Evolutionary conservation across 176 grass and related monocot species (phyloP), one percentile per base, ranked within the genome.

Genomic region (Oryza coarctata): DNA sequence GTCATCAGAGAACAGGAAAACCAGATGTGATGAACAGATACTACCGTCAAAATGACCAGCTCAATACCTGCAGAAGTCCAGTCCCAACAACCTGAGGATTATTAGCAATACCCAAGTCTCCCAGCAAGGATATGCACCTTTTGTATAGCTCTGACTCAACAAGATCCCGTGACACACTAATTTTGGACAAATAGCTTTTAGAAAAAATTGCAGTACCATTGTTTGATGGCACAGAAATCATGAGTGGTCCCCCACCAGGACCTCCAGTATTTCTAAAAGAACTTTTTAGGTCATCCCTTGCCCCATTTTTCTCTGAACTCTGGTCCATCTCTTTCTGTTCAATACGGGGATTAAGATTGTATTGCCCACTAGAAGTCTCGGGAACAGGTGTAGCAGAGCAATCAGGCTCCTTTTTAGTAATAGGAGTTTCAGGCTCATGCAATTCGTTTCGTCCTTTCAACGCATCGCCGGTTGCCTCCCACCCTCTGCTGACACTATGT

Each of bases 121-220:
- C 95, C 25, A 93, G 18, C 80, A 91, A 73, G 55, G 91, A 85
- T 39, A 79, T 77, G 74, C 91, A 92, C 70, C 66, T 96, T 52
- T 82, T 28, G 77, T 96, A 93, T 69, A 96, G 65, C 49, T 96
- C 91, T 31, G 82, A 74, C 87, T 93, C 89, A 70, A 88, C 87
- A 70, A 99, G 91, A 82, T 94, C 83, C 75, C 26, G 77, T 5
- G 91, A 95, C 25, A 99, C 80, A 75, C 68, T 83, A 32, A 91
- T 88, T 82, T 83, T 95, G 2, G 88, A 77, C 25, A 99, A 64
- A 62, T 95, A 96, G 49, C 80, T 89, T 38, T 78, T 92, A 89
- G 67, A 82, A 77, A 96, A 90, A 39, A 85, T 78, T 40, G 40
- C 83, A 70, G 64, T 64, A 13, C 74, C 70, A 78, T 87, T 78